phyloP scores from a whole-genome alignment of 2,329 filamentous ascomycete species.

The Fusarium staphyleae region DNA sequence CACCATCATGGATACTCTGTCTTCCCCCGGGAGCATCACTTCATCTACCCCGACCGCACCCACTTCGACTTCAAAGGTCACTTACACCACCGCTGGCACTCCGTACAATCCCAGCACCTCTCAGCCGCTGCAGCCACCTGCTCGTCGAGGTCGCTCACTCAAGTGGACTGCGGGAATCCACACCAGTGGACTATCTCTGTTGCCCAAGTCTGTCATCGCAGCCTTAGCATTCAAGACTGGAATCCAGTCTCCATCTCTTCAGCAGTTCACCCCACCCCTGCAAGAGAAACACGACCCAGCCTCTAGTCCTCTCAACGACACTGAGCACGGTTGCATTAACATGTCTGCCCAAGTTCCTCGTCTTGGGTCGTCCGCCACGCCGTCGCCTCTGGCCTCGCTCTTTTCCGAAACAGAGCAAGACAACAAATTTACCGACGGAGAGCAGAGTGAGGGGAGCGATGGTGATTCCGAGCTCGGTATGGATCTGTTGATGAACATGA shows the following conservation, averaged over 20 bases:
- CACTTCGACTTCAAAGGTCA: constrained; percentile 43
- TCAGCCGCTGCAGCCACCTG: constrained; percentile 58
- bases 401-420: constrained; percentile 28
- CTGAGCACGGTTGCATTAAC: constrained; percentile 36
- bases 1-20: constrained; percentile 44
- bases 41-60: constrained; percentile 36
- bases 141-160: constrained; percentile 57
- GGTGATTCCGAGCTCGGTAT: constrained; percentile 41
- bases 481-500: constrained; percentile 48
- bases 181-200: constrained; percentile 45
- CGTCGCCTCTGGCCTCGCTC: constrained; percentile 29
- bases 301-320: constrained; percentile 49
- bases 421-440: constrained; percentile 29
- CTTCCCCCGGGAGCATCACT: constrained; percentile 37
- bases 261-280: constrained; percentile 58
- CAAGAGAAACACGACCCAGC: constrained; percentile 63
- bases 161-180: constrained; percentile 48
- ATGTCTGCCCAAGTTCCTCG: constrained; percentile 40
- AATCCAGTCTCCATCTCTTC: constrained; percentile 32
- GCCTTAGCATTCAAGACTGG: constrained; percentile 45
- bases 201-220: constrained; percentile 49
- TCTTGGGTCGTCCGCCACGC: constrained; percentile 41
- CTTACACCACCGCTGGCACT: constrained; percentile 65
- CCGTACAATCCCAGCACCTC: constrained; percentile 58
- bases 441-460: constrained; percentile 42